Base-by-base conservation (phyloP, 768 basidiomycete genomes). In the Sarcomyxa edulis region DNA sequence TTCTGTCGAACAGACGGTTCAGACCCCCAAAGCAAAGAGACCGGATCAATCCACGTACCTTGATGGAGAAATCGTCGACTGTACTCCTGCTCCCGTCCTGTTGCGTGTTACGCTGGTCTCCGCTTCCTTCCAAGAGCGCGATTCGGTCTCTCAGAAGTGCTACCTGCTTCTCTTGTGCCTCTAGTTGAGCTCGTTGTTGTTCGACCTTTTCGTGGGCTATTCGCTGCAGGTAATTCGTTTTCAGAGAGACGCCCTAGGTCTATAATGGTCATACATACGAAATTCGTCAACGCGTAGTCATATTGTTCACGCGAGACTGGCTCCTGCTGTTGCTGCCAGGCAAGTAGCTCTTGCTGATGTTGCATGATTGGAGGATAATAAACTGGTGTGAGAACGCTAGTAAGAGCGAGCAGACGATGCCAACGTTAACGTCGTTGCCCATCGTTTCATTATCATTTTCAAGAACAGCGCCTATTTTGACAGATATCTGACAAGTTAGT, bases 161-260 rank as follows among this genome's bases (percentile, higher is more conserved):
- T 31, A 91, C 81, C 55, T 90, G 86, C 46, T 77, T 69, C 47
- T 92, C 89, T 55, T 90, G 88, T 54, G 87, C 83, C 52, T 88
- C 82, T 15, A 91, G 72, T 52, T 91, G 86, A 9, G 52, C 53
- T 8, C 88, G 68, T 54, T 91, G 88, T 48, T 83, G 76, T 57
- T 91, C 88, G 48, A 91, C 88, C 58, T 85, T 89, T 59, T 90
- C 82, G 66, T 91, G 88, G 20, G 88, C 88, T 55, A 90, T 84
- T 38, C 85, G 76, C 87, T 87, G 53, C 23, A 34, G 32, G n/a
- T n/a, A n/a, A n/a, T n/a, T n/a, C n/a, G 25, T 23, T 20, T 40
- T 28, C 15, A 16, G 12, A 18, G 16, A 29, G 30, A 28, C 16
- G 24, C 31, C 18, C 24, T 35, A 23, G 21, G 35, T 25, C 25